Conservation (phyloP, 139 green algal genomes). For the Nannochloris sp. region DNA sequence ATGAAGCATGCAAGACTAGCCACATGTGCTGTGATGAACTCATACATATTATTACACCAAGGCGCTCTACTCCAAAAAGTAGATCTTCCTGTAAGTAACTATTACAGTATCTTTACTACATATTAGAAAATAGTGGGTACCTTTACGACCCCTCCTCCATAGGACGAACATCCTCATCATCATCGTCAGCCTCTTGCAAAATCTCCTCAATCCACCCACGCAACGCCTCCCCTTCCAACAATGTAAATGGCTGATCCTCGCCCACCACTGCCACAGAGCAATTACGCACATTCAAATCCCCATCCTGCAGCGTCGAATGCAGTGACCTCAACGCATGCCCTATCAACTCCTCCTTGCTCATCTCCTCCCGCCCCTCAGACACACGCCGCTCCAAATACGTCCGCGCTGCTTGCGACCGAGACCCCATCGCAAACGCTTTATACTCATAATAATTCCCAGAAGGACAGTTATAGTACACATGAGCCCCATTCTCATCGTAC, state of each 20-base stretch:
- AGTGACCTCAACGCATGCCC: constrained; percentile 65
- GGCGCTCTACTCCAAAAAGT: too few relatives aligned
- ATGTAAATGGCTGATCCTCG: constrained; percentile 57
- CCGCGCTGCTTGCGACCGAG: constrained; percentile 86
- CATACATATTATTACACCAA: too few relatives aligned
- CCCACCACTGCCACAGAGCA: constrained; percentile 74
- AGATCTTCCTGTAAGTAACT: too few relatives aligned
- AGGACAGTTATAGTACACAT: constrained; percentile 87
- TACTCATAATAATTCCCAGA: constrained; percentile 97
- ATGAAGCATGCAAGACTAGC: too few relatives aligned
- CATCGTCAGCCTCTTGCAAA: constrained; percentile 17
- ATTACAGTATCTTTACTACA: not conserved
- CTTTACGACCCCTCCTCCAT: too few relatives aligned
- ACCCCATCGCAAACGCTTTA: constrained; percentile 90
- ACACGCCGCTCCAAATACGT: constrained; percentile 91
- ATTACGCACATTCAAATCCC: constrained; percentile 78
- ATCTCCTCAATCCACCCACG: constrained; percentile 41
- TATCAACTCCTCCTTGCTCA: constrained; percentile 74
- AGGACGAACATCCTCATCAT: constrained; percentile 10
- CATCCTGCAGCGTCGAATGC: constrained; percentile 45
- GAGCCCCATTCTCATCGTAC: constrained; percentile 53
- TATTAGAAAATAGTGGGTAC: too few relatives aligned
- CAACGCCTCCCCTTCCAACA: constrained; percentile 72
- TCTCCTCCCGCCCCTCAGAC: constrained; percentile 68
- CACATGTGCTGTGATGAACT: too few relatives aligned